A percentile compares a stretch with the other conserved stretches of the same genome.
Evolutionary conservation across 495 filamentous ascomycete genomes (phyloP).

Genomic region (Cetradonia linearis): DNA sequence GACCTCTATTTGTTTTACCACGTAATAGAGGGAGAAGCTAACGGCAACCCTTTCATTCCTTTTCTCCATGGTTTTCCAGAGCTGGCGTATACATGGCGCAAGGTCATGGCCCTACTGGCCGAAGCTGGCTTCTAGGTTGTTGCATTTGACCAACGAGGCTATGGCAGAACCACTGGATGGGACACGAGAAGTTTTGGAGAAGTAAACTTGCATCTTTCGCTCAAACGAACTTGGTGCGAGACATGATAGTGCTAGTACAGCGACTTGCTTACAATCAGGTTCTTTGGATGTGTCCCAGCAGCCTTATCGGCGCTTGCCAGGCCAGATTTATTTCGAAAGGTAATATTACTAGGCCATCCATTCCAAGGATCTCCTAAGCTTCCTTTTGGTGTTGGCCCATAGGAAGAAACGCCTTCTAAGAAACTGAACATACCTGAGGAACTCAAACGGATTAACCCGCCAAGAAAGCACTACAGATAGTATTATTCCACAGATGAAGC

Average conservation of each 20-base stretch:
- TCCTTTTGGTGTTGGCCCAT: neutral
- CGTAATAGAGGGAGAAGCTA: slow-evolving; percentile 44
- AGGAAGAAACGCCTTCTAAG: slow-evolving; percentile 30
- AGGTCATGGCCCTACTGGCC: slow-evolving; percentile 47
- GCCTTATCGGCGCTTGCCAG: slow-evolving; percentile 50
- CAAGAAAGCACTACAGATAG: slow-evolving; percentile 60
- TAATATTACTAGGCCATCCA: slow-evolving; percentile 47
- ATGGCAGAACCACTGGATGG: slow-evolving; percentile 57
- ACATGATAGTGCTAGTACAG: slow-evolving; percentile 50
- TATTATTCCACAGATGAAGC: slow-evolving; percentile 52
- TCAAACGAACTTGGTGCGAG: slow-evolving; percentile 49
- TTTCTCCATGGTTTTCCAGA: slow-evolving; percentile 60
- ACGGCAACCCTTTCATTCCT: slow-evolving; percentile 46
- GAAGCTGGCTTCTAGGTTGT: slow-evolving; percentile 50
- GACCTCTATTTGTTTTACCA: slow-evolving; percentile 54
- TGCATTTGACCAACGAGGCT: slow-evolving; percentile 59
- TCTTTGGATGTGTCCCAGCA: slow-evolving; percentile 49
- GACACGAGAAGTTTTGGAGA: slow-evolving; percentile 39
- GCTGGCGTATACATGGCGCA: slow-evolving; percentile 60
- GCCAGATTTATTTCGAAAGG: slow-evolving; percentile 51
- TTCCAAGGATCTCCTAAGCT: slow-evolving; percentile 39
- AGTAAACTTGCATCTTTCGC: slow-evolving; percentile 48
- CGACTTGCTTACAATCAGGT: slow-evolving; percentile 49
- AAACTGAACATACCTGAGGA: slow-evolving; percentile 44
- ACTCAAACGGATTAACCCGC: slow-evolving; percentile 40